Conservation (phyloP, 2,329 filamentous ascomycete genomes). For the Trichoderma koningii region DNA sequence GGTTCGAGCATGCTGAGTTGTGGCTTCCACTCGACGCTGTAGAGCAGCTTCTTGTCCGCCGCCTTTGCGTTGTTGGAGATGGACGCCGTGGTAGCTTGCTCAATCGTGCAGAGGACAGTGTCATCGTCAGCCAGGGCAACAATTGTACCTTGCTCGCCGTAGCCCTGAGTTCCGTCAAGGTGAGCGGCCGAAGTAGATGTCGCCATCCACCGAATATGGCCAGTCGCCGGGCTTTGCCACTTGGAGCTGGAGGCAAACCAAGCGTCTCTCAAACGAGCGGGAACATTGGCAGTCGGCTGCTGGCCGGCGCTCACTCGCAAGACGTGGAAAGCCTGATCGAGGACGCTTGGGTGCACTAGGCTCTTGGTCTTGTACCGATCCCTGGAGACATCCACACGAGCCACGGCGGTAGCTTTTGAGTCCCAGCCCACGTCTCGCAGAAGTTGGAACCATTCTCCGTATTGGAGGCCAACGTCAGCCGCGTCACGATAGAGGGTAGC, state of each 20-base stretch:
- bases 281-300: conserved; percentile 4
- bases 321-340: conserved; percentile 43
- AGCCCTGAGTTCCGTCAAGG: not conserved
- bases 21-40: conserved; percentile 44
- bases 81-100: conserved; percentile 33
- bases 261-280: not conserved
- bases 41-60: conserved; percentile 36
- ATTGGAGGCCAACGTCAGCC: conserved; percentile 9
- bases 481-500: conserved; percentile 4
- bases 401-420: not conserved
- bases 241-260: conserved; percentile 11
- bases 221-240: conserved; percentile 1
- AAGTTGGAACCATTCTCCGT: conserved; percentile 21
- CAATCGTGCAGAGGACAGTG: conserved; percentile 34
- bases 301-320: conserved; percentile 12
- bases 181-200: conserved; percentile 35
- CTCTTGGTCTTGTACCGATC: conserved; percentile 28
- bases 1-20: conserved; percentile 41
- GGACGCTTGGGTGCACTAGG: conserved; percentile 42
- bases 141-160: not conserved
- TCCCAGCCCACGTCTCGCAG: conserved; percentile 13
- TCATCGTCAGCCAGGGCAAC: conserved; percentile 6
- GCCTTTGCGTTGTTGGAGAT: conserved; percentile 26
- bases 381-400: conserved; percentile 10
- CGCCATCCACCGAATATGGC: not conserved